Conservation (phyloP, 805 yeast species). For the Pichia paraexigua region DNA sequence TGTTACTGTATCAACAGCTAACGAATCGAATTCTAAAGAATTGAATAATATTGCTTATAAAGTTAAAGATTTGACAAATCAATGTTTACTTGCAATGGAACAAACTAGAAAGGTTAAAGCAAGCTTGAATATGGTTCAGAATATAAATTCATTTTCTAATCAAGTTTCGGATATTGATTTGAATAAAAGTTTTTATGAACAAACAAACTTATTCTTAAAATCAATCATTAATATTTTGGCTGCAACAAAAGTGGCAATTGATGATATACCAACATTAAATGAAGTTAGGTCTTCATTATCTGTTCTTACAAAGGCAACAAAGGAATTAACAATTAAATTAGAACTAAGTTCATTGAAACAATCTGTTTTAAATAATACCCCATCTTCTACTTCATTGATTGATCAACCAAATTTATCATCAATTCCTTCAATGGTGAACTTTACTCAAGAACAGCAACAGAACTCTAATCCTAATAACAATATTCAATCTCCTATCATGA, state of each 20-base stretch:
- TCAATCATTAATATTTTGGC: slow-evolving; percentile 79
- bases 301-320: slow-evolving; percentile 76
- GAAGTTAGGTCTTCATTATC: slow-evolving; percentile 78
- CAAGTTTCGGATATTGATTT: slow-evolving; percentile 32
- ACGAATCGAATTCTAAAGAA: slow-evolving; percentile 3
- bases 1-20: background rate
- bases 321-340: slow-evolving; percentile 81
- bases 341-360: slow-evolving; percentile 51
- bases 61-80: slow-evolving; percentile 67
- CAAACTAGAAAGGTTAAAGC: slow-evolving; percentile 58
- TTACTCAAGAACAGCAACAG: slow-evolving; percentile 15
- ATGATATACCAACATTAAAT: slow-evolving; percentile 69
- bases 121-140: slow-evolving; percentile 43
- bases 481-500: background rate
- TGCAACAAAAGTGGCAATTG: slow-evolving; percentile 73
- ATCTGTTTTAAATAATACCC: slow-evolving; percentile 18
- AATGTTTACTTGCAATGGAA: slow-evolving; percentile 78
- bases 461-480: background rate
- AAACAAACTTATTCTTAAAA: slow-evolving; percentile 71
- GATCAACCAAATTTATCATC: slow-evolving; percentile 31
- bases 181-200: slow-evolving; percentile 73
- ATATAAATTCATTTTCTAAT: slow-evolving; percentile 9
- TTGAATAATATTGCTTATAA: slow-evolving; percentile 42
- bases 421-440: slow-evolving; percentile 29
- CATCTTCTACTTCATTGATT: slow-evolving; percentile 13